Conservation (phyloP, 2,329 filamentous ascomycete species). For the Ceratocystis destructans region DNA sequence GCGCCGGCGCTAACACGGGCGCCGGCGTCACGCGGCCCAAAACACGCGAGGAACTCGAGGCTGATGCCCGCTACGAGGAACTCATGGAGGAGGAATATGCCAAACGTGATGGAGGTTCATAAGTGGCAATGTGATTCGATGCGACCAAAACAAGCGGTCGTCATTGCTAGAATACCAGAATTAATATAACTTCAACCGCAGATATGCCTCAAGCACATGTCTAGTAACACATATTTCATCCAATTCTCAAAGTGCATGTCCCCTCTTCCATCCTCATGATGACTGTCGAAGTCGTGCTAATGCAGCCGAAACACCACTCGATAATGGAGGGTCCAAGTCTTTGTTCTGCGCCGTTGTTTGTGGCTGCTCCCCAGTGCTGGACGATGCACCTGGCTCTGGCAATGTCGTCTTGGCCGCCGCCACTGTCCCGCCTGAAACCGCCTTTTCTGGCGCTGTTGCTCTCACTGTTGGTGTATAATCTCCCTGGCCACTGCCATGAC, state of each 20-base stretch:
- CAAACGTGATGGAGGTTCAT: conserved; percentile 40
- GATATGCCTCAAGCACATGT: background rate
- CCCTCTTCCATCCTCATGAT: background rate
- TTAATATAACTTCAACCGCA: background rate
- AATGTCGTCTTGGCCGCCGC: background rate
- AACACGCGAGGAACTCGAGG: conserved; percentile 37
- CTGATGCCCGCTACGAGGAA: conserved; percentile 38
- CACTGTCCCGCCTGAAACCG: background rate
- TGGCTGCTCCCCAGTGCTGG: background rate
- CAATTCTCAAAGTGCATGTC: background rate
- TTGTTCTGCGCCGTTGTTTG: conserved; percentile 28
- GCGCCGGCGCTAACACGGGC: background rate
- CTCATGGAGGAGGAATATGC: conserved; percentile 43
- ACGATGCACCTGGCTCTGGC: background rate
- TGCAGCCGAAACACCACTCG: conserved; percentile 46
- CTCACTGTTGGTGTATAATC: background rate
- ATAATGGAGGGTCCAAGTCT: conserved; percentile 29
- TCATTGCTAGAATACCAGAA: too few relatives aligned
- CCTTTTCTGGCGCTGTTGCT: background rate
- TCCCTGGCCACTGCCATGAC: background rate
- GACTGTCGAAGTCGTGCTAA: conserved; percentile 42
- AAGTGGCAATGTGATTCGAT: background rate
- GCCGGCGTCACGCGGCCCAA: conserved; percentile 24
- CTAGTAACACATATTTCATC: background rate
- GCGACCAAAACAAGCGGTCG: too few relatives aligned